Conservation (phyloP, 345 rosid genomes). For the Citrus australasica region DNA sequence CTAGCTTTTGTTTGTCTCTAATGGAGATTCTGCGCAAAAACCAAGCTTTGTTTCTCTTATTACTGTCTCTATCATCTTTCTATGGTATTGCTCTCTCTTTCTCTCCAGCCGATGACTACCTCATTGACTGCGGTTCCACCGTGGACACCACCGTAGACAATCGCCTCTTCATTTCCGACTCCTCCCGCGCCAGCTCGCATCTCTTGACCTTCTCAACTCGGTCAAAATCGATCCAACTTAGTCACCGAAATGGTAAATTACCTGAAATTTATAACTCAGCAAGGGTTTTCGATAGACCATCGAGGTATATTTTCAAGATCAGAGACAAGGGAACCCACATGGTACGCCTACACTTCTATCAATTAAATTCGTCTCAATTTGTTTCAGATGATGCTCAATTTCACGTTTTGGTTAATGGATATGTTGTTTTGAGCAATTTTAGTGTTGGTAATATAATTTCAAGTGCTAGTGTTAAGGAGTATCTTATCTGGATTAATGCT, state of each 20-base stretch:
- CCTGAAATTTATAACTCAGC: conserved; percentile 64
- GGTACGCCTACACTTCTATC: conserved; percentile 76
- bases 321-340: conserved; percentile 59
- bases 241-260: conserved; percentile 22
- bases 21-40: conserved; percentile 21
- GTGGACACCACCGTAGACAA: conserved; percentile 47
- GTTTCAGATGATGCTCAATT: conserved; percentile 44
- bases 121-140: conserved; percentile 68
- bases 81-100: conserved; percentile 27
- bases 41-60: conserved; percentile 1
- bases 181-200: conserved; percentile 21
- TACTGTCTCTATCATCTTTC: conserved; percentile 18
- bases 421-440: conserved; percentile 69
- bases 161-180: conserved; percentile 64
- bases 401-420: conserved; percentile 72
- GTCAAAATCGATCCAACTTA: conserved; percentile 33
- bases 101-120: conserved; percentile 56
- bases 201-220: conserved; percentile 30
- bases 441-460: conserved; percentile 21
- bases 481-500: conserved; percentile 45
- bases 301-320: conserved; percentile 60
- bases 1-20: neutral
- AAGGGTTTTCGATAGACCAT: conserved; percentile 56
- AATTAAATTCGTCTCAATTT: conserved; percentile 38
- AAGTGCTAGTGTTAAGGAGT: conserved; percentile 57